Percentiles rank a stretch among this genome's conserved stretches.
Conservation (phyloP, 2,329 filamentous ascomycete species). For the Exophiala phaeomuriformis region DNA sequence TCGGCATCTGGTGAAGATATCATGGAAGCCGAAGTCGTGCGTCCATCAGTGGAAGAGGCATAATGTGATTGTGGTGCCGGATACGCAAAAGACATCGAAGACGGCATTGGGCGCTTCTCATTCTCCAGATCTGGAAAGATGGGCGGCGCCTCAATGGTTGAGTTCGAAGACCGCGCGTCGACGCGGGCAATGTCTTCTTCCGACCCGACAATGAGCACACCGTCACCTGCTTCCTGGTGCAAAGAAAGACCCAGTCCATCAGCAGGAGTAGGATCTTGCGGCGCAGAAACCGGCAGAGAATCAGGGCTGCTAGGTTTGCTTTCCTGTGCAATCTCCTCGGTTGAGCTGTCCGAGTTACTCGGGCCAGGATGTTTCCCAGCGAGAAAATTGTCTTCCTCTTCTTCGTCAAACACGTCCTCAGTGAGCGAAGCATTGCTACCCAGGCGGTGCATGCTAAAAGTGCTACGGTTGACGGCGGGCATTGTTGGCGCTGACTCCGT, state of each 20-base stretch:
- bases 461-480: constrained; percentile 42
- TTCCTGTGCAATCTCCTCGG: constrained; percentile 7
- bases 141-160: constrained; percentile 26
- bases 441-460: constrained; percentile 34
- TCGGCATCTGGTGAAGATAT: constrained; percentile 42
- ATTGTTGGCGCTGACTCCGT: constrained; percentile 45
- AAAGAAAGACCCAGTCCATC: constrained; percentile 23
- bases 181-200: constrained; percentile 21
- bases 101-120: constrained; percentile 38
- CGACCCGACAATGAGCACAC: constrained; percentile 24
- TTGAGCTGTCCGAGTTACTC: neutral
- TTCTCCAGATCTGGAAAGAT: constrained; percentile 19
- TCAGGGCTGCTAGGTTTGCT: neutral
- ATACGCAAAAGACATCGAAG: constrained; percentile 36
- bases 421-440: constrained; percentile 35
- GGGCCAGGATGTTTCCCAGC: constrained; percentile 27
- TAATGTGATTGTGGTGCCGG: constrained; percentile 37
- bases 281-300: constrained; percentile 5
- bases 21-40: constrained; percentile 36
- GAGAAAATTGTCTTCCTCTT: constrained; percentile 45
- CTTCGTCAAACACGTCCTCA: constrained; percentile 45
- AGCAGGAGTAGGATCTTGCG: constrained; percentile 19
- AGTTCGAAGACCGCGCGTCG: constrained; percentile 25
- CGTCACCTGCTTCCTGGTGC: constrained; percentile 11
- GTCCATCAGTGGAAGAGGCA: constrained; percentile 32